Base-by-base conservation (phyloP, 2,329 filamentous ascomycete genomes). In the Fusarium sororula region DNA sequence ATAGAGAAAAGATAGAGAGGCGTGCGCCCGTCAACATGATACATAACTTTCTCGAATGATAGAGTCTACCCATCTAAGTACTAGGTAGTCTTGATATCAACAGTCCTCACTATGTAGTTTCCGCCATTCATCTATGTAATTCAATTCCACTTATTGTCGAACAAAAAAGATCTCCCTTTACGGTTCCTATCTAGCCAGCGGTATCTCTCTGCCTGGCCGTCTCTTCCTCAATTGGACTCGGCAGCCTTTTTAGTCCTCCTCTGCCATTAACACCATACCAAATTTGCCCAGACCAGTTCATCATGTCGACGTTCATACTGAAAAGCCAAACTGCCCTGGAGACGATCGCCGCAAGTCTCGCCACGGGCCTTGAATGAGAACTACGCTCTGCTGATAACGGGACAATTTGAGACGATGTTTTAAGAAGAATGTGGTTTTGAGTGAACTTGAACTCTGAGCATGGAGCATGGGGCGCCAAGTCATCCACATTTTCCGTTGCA, bases 401-500 rank as follows among this genome's bases (percentile, higher is more conserved):
- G 47, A 10, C 48, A 41, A 38, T 48, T 54, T 35, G 15, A 68
- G 64, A 55, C 47, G 58, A 18, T 57, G 61, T 66, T 66, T 64
- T 45, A 54, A 53, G 48, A 65, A 68, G 54, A 69, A 51, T 61
- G 50, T 55, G 68, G 66, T 51, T 65, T 63, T 66, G 41, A 56
- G 54, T 59, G 70, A 61, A 61, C 61, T 53, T 59, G 72, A 61
- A 63, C 61, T 53, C 55, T 59, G 61, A 72, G 65, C 73, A 63
- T 67, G 63, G 61, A 74, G 56, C 67, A 67, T 70, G 74, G 74
- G 74, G 66, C 70, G 71, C 75, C 76, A 78, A 65, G 73, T 77
- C 77, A 79, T 79, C 77, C 74, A 72, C 72, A 77, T 78, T 77
- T 77, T 66, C 75, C 70, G 74, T 75, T 71, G 62, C 76, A 72